Evolutionary conservation across 2,329 filamentous ascomycete genomes (phyloP), one percentile per base, ranked within the genome.

Genomic region (Microdochium bolleyi): DNA sequence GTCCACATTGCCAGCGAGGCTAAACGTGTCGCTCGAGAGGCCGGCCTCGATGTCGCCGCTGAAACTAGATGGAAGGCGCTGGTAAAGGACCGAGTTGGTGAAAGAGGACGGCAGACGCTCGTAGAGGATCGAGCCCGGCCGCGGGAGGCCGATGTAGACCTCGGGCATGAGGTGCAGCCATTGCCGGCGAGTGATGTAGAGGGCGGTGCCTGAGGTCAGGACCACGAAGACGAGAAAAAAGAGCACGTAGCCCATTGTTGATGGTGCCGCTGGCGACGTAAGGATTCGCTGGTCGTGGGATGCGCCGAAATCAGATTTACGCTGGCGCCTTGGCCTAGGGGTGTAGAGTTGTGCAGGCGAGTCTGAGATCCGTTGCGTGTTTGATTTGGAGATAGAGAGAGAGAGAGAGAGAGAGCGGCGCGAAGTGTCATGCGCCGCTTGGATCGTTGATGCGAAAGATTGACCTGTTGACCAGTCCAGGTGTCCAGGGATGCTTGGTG

Each of bases 11-110:
- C 79, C 82, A 10, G 78, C 73, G 24, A 99, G 80, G 64, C 96
- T 88, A 67, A 99, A 99, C 52, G 85, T 88, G 52, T 79, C 80
- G 55, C 88, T 92, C 44, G 85, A 87, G 25, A 99, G 80, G 21
- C 94, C 94, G 16, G 88, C 85, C 70, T 96, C 92, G 54, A 94
- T 85, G 71, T 99, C 94, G 59, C 80, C 84, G 46, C 84, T 77
- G 73, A 97, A 99, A 50, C 81, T 84, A 16, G 78, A 77, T 0
- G 90, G 89, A 1, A 97, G 81, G 30, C 83, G 86, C 51, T 85
- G 78, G 74, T 97, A 96, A 61, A 89, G 71, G 67, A 86, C 85
- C 56, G 79, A 71, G 57, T 77, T 67, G 61, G 76, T 72, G 51
- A 78, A 76, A 60, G 82, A 66, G 54, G 67, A 65, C 22, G 72